Evolutionary conservation across 345 rosid genomes (phyloP), one percentile per base, ranked within the genome.

Genomic region (Clarkia xantiana): DNA sequence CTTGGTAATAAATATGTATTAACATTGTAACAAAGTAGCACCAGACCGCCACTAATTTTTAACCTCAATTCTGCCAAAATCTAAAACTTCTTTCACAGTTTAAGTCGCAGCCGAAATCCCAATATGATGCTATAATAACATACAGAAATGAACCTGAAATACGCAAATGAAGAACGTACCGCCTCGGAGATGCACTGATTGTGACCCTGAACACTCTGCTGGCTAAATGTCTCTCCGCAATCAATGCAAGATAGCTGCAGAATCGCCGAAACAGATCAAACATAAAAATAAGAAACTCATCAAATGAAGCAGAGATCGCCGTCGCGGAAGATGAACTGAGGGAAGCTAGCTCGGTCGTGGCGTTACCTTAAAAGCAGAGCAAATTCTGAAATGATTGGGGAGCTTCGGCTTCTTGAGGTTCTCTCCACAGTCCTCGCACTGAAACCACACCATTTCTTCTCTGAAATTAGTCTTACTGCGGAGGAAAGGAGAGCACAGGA

Each of bases 341-440:
- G 29, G 6, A n/a, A n/a, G n/a, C n/a, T n/a, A n/a, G n/a, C n/a
- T n/a, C n/a, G n/a, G n/a, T n/a, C n/a, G n/a, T n/a, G n/a, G n/a
- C n/a, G n/a, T n/a, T 23, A 82, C 95, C 95, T 75, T 82, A 39
- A 61, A 42, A 46, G 98, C 94, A 49, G 85, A 72, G 76, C 96
- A 91, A 45, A 75, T 73, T 25, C 93, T 55, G 72, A 86, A 91
- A 61, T 91, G 98, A 70, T 62, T 64, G 25, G 77, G 68, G 42
- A 91, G 67, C 73, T 90, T 91, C 23, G 98, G 98, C 49, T 91
- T 91, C 89, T 91, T 91, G 61, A 90, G 72, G 59, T 71, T 70
- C 69, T 78, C 94, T 13, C 97, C 97, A 49, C 96, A 90, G 49
- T 82, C 97, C 55, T 90, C 96, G 61, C 97, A 90, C 74, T 86